Conservation (phyloP, 1,284 basidiomycete genomes). For the Cryptococcus amylolentus region DNA sequence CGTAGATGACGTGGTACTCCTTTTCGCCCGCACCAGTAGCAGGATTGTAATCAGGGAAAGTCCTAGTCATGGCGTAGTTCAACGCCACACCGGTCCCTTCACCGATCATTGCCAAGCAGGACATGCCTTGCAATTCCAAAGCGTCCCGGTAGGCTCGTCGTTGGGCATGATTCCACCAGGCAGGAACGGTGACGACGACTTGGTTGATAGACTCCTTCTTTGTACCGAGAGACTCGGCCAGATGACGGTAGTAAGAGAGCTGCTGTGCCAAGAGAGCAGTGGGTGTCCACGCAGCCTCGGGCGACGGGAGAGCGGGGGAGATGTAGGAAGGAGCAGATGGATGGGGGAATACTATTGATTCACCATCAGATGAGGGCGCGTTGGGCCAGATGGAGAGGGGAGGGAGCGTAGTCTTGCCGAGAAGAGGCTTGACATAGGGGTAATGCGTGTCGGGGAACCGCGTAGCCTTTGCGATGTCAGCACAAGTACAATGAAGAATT, state of each 20-base stretch:
- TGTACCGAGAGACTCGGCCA: constrained; percentile 68
- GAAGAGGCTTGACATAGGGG: constrained; percentile 80
- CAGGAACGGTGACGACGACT: constrained; percentile 79
- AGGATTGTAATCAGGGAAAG: constrained; percentile 58
- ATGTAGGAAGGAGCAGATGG: constrained; percentile 63
- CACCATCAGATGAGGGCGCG: constrained; percentile 31
- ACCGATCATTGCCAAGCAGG: constrained; percentile 77
- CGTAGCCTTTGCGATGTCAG: constrained; percentile 61
- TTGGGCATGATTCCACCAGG: constrained; percentile 81
- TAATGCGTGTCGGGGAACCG: constrained; percentile 87
- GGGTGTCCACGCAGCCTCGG: constrained; percentile 58
- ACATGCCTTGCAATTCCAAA: constrained; percentile 81
- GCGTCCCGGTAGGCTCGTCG: constrained; percentile 87
- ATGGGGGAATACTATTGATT: constrained; percentile 63
- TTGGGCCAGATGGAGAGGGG: constrained; percentile 55
- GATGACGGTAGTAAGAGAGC: constrained; percentile 79
- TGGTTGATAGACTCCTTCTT: constrained; percentile 68
- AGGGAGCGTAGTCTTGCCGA: constrained; percentile 53
- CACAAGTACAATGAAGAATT: background rate
- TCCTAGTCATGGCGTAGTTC: constrained; percentile 94
- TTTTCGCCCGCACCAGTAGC: constrained; percentile 50
- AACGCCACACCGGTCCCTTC: constrained; percentile 90
- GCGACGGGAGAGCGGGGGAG: constrained; percentile 58
- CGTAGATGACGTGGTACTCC: constrained; percentile 89
- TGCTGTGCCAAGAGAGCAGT: constrained; percentile 96